Base-by-base conservation (phyloP, 495 filamentous ascomycete genomes). In the Xylaria intraflava region DNA sequence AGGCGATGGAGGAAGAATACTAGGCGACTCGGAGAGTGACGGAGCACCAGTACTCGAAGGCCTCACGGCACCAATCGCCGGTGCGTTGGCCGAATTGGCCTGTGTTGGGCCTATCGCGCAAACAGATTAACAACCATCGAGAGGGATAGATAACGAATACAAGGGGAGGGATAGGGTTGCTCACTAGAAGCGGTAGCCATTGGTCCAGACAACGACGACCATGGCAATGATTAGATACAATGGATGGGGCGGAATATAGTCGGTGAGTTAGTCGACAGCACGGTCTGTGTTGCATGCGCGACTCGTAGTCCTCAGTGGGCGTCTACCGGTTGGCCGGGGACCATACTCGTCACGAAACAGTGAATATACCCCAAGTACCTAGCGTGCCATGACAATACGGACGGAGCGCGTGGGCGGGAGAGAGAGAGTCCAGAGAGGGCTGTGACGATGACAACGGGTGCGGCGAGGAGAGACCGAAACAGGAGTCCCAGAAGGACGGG, bases 161-260 rank as follows among this genome's bases (percentile, higher is more conserved):
- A 9, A 17, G n/a, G n/a, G 35, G 35, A 11, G 11, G n/a, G 35
- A 51, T 41, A 19, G 26, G 19, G 45, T n/a, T 31, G 42, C 64
- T 22, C 60, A 66, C 64, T 63, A 56, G 64, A 59, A 51, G 59
- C 45, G 40, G 64, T 66, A 66, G 64, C 64, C 64, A 66, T 66
- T 60, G 61, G 53, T 49, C 53, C 45, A 41, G 38, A 23, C 58
- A 58, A 43, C 60, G 46, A 41, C 64, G 54, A 66, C 48, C 64
- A 66, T 66, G 61, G 62, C 64, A 64, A 39, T 53, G 39, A 55
- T 33, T 45, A 48, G 24, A 44, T 38, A 31, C 26, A 35, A 33
- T 43, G 40, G 45, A 26, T 43, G 9, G 2, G 23, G 19, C 12
- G 38, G 44, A 19, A 49, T 24, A 43, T 11, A 36, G 20, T 49